Percentiles rank a stretch among this genome's conserved stretches.
These are phyloP conservation scores for Phoma sp. DNA, from an alignment of 2,329 filamentous ascomycete species.

Conservation along the genomic window DNA sequence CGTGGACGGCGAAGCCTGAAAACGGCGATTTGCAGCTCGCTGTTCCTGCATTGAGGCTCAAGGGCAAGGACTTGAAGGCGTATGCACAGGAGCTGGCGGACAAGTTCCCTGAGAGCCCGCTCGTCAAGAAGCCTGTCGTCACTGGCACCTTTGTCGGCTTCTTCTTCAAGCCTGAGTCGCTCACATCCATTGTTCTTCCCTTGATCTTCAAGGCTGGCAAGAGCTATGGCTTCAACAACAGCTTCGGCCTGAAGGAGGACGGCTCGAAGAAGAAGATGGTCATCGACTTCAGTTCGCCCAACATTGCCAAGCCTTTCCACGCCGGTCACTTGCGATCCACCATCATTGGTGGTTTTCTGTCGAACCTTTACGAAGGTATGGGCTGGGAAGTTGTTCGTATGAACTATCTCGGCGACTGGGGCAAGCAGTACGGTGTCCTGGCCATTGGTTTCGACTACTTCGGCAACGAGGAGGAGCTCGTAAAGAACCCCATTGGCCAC, in stretches of 20 bases:
- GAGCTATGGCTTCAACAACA: slow-evolving; percentile 68
- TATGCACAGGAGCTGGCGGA: slow-evolving; percentile 62
- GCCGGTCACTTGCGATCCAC: slow-evolving; percentile 77
- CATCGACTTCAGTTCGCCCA: slow-evolving; percentile 84
- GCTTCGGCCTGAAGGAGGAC: slow-evolving; percentile 63
- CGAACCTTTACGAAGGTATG: slow-evolving; percentile 70
- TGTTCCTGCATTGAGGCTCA: slow-evolving; percentile 79
- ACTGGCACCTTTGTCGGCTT: slow-evolving; percentile 76
- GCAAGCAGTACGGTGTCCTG: slow-evolving; percentile 73
- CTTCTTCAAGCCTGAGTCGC: slow-evolving; percentile 74
- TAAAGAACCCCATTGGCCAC: slow-evolving; percentile 79
- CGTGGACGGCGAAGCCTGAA: slow-evolving; percentile 80
- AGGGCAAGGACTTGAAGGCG: slow-evolving; percentile 65
- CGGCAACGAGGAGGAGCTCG: slow-evolving; percentile 73
- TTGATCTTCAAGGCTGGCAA: slow-evolving; percentile 67
- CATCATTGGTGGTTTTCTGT: slow-evolving; percentile 75
- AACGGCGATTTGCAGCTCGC: slow-evolving; percentile 83
- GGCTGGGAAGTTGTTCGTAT: slow-evolving; percentile 74
- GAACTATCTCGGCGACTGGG: slow-evolving; percentile 83
- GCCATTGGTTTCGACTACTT: slow-evolving; percentile 77
- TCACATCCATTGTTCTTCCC: slow-evolving; percentile 71
- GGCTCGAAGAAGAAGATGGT: slow-evolving; percentile 71
- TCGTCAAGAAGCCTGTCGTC: slow-evolving; percentile 73
- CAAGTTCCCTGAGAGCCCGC: slow-evolving; percentile 73
- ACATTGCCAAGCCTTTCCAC: slow-evolving; percentile 84